A percentile compares a stretch with the other conserved stretches of the same genome.
These are phyloP conservation scores for Fagopyrum esculentum DNA, from an alignment of 148 eudicot species.

Conservation along the genomic window DNA sequence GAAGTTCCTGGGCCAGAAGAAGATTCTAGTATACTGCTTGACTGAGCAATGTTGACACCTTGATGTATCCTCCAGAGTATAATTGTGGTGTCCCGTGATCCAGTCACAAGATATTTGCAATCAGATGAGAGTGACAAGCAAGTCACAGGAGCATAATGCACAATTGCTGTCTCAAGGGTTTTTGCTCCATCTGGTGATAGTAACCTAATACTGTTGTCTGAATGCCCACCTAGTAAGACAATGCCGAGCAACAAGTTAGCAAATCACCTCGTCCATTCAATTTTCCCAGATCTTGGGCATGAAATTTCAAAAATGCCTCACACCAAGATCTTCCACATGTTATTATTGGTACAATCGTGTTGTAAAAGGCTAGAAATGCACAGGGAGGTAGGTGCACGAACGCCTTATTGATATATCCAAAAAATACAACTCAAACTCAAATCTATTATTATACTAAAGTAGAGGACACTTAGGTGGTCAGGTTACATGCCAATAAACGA, in stretches of 20 bases:
- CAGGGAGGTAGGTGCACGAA: too few relatives aligned
- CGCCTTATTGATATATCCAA: too few relatives aligned
- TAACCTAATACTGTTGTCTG: slow-evolving; percentile 75
- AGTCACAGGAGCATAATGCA: slow-evolving; percentile 96
- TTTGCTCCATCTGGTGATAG: slow-evolving; percentile 85
- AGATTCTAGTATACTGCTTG: slow-evolving; percentile 38
- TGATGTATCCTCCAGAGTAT: slow-evolving; percentile 81
- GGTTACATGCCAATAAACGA: too few relatives aligned
- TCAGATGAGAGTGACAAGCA: slow-evolving; percentile 78
- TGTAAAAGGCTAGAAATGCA: too few relatives aligned
- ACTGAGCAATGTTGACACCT: slow-evolving; percentile 33
- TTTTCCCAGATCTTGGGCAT: background rate
- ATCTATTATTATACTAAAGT: too few relatives aligned
- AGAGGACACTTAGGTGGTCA: too few relatives aligned
- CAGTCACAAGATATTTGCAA: slow-evolving; percentile 82
- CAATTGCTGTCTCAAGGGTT: slow-evolving; percentile 84
- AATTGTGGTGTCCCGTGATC: slow-evolving; percentile 78
- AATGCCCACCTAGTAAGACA: slow-evolving; percentile 74
- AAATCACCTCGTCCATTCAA: background rate
- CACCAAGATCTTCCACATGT: background rate
- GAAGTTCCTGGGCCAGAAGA: slow-evolving; percentile 45
- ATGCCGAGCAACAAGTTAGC: background rate
- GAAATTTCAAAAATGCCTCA: background rate
- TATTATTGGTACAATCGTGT: background rate
- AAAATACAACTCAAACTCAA: too few relatives aligned